Base-by-base conservation (phyloP, 78 protist species). In the Chrysochromulina tobinii region DNA sequence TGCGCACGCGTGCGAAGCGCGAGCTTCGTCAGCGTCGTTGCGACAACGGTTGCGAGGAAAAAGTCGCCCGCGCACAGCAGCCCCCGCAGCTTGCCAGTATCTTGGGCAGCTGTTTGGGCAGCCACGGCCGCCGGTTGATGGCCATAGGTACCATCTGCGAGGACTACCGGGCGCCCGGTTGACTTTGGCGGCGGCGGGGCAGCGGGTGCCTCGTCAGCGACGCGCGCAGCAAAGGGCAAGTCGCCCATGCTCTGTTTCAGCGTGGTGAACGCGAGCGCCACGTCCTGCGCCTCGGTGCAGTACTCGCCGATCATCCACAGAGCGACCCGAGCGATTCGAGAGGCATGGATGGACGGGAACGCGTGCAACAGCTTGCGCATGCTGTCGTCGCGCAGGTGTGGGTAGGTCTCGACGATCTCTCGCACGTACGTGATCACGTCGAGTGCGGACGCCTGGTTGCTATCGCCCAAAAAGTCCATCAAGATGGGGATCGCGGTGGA, bases 271-370 rank as follows among this genome's bases (percentile, higher is more conserved):
- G 94, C 95, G 54, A 57, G 27, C n/a, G 57, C 48, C 27, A 97
- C 27, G 73, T 96, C 97, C 57, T 92, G 94, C 4, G 77, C 17
- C 23, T 92, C 64, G 48, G 21, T 3, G 54, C 91, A 55, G 86
- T 98, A 96, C 27, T 81, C 87, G 68, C 87, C 87, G 27, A 97
- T 61, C 48, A 97, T 90, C 99, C 99, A 98, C 61, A 97, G 88
- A 7, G 97, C 95, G 50, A 93, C 81, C 69, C 38, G 51, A 14
- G 83, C 83, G n/a, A 83, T 68, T 51, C 88, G 88, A 2, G 88
- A 20, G 18, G 88, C 61, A 53, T 20, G 18, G 77, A 90, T 55
- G n/a, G 48, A 1, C 7, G 85, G n/a, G 84, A 88, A 72, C 17
- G 55, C 57, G 51, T 83, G 93, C 18, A 96, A 54, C 55, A 97